phyloP scores from a whole-genome alignment of 2,329 filamentous ascomycete species.

The Nigrospora sphaerica region DNA sequence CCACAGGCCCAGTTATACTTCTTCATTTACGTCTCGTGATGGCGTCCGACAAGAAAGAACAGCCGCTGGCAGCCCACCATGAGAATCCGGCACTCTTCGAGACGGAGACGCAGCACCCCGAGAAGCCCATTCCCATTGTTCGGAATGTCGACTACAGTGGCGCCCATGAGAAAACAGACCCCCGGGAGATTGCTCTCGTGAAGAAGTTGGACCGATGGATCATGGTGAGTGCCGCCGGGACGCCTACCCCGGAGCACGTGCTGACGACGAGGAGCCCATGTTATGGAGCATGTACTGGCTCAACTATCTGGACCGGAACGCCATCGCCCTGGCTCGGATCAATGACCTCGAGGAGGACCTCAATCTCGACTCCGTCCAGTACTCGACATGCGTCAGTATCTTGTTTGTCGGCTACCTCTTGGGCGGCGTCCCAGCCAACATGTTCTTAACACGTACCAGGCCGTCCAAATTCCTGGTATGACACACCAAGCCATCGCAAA shows the following conservation, averaged over 20 bases:
- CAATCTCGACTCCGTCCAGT: slow-evolving; percentile 2
- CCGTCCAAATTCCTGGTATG: slow-evolving; percentile 8
- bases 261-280: not conserved
- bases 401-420: slow-evolving; percentile 9
- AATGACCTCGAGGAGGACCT: slow-evolving; percentile 17
- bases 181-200: not conserved
- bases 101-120: too few species aligned
- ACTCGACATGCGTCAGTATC: slow-evolving; percentile 6
- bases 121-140: too few species aligned
- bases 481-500: too few species aligned
- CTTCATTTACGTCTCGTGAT: too few species aligned
- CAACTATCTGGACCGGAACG: slow-evolving; percentile 38
- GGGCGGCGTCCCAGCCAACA: slow-evolving; percentile 23
- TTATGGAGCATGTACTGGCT: slow-evolving; percentile 17
- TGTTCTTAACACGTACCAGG: slow-evolving; percentile 20
- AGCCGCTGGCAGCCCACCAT: too few species aligned
- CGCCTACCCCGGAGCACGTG: too few species aligned
- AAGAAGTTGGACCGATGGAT: not conserved
- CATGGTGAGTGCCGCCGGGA: not conserved
- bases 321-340: slow-evolving; percentile 30
- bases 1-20: too few species aligned
- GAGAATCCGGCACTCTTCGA: too few species aligned
- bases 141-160: not conserved
- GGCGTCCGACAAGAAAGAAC: too few species aligned
- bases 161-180: not conserved